Conservation (phyloP, 2,329 filamentous ascomycete genomes). For the Aspergillus sp. region DNA sequence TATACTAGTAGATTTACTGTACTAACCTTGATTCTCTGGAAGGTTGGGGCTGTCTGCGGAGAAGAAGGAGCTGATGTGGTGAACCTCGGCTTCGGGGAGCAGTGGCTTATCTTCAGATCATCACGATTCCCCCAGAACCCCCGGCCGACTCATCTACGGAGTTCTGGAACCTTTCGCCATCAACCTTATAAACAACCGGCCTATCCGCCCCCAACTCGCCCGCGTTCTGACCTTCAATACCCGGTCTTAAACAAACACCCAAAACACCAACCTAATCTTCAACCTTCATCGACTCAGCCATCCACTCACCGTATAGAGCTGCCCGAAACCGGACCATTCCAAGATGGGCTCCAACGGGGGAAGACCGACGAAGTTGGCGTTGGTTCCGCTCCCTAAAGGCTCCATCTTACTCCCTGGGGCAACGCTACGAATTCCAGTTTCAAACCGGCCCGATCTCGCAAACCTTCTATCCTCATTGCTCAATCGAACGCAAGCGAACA, state of each 20-base stretch:
- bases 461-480: slow-evolving; percentile 86
- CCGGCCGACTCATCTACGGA: slow-evolving; percentile 28
- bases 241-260: neutral
- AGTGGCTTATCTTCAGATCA: slow-evolving; percentile 32
- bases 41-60: neutral
- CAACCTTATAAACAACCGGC: slow-evolving; percentile 21
- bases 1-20: neutral
- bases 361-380: slow-evolving; percentile 60
- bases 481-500: slow-evolving; percentile 69
- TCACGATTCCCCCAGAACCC: slow-evolving; percentile 38
- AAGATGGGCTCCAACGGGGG: slow-evolving; percentile 44
- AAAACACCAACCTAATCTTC: neutral
- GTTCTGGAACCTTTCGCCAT: slow-evolving; percentile 37
- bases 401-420: slow-evolving; percentile 84
- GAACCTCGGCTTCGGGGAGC: slow-evolving; percentile 42
- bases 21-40: neutral
- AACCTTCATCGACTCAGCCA: neutral
- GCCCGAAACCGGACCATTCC: slow-evolving; percentile 14
- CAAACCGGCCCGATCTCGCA: slow-evolving; percentile 83
- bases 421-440: slow-evolving; percentile 81
- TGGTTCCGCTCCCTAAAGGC: slow-evolving; percentile 81
- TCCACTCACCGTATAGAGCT: neutral
- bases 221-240: neutral
- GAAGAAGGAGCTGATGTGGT: slow-evolving; percentile 29
- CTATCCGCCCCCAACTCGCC: slow-evolving; percentile 8